phyloP scores from a whole-genome alignment of 495 filamentous ascomycete species.

The Xylaria castorea region DNA sequence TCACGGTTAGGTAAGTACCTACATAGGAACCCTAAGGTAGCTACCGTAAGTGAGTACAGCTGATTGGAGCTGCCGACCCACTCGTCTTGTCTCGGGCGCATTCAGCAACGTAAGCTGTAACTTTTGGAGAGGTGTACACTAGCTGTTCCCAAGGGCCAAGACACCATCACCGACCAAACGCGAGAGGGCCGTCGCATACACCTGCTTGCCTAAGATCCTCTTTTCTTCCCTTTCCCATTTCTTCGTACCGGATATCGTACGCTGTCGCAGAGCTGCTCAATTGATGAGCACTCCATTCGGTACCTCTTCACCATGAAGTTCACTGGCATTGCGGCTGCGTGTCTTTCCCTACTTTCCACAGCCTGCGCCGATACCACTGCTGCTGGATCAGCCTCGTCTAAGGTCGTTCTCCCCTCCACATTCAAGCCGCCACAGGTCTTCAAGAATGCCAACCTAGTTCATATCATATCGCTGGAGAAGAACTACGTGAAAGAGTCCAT shows the following conservation, averaged over 20 bases:
- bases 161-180: slow-evolving; percentile 22
- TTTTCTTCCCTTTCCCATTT: background rate
- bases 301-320: slow-evolving; percentile 59
- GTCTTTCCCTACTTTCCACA: slow-evolving; percentile 55
- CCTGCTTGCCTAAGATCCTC: slow-evolving; percentile 9
- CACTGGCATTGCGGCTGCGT: slow-evolving; percentile 55
- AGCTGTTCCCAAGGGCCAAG: slow-evolving; percentile 31
- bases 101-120: slow-evolving; percentile 45
- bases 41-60: background rate
- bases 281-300: slow-evolving; percentile 49
- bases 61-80: slow-evolving; percentile 2
- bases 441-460: slow-evolving; percentile 88
- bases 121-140: slow-evolving; percentile 42
- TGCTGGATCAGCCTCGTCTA: slow-evolving; percentile 46
- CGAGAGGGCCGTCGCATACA: slow-evolving; percentile 9
- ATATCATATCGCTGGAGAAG: slow-evolving; percentile 91
- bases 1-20: background rate
- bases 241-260: slow-evolving; percentile 17
- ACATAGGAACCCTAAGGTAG: background rate
- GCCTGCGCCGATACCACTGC: slow-evolving; percentile 46
- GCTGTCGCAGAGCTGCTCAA: slow-evolving; percentile 36
- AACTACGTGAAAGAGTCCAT: slow-evolving; percentile 85
- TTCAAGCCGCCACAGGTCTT: slow-evolving; percentile 91
- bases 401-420: slow-evolving; percentile 61
- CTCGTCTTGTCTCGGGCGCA: slow-evolving; percentile 23